Percentiles rank a stretch among this genome's conserved stretches.
These are phyloP conservation scores for Spiraea crenata DNA, from an alignment of 331 rosid genomes.

Conservation along the genomic window DNA sequence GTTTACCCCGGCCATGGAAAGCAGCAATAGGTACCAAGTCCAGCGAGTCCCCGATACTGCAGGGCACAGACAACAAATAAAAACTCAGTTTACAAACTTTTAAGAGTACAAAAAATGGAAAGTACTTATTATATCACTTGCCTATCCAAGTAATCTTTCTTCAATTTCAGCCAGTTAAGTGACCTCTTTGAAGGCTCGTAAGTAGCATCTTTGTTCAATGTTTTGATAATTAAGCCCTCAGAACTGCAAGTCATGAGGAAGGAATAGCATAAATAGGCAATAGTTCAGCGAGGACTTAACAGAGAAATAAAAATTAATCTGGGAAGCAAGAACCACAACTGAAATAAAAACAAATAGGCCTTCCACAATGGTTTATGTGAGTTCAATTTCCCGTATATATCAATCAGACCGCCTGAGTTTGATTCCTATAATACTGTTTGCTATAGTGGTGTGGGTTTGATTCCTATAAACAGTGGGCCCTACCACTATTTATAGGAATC, in stretches of 20 bases:
- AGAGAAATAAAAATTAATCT: background rate
- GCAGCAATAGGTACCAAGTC: constrained; percentile 98
- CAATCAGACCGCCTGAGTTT: no score
- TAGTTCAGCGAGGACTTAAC: background rate
- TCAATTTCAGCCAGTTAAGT: constrained; percentile 88
- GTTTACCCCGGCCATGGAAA: constrained; percentile 91
- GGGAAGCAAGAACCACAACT: background rate
- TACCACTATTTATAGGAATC: no score
- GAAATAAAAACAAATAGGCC: background rate
- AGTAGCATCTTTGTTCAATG: constrained; percentile 77
- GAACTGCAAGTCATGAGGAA: constrained; percentile 55
- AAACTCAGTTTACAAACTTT: constrained; percentile 21
- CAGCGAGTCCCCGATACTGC: constrained; percentile 89
- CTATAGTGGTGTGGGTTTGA: no score
- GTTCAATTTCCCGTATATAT: no score
- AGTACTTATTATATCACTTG: constrained; percentile 24
- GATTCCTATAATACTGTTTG: no score
- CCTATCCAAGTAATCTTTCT: constrained; percentile 89
- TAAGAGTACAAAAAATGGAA: constrained; percentile 18
- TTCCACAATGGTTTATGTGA: no score
- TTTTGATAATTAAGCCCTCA: constrained; percentile 89
- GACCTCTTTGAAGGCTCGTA: constrained; percentile 91
- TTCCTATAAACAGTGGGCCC: no score
- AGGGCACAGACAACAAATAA: constrained; percentile 26
- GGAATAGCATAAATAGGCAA: constrained; percentile 6